Percentiles rank a stretch among this genome's conserved stretches.
Evolutionary conservation across 2,329 filamentous ascomycete genomes (phyloP).

Genomic region (Tetracladium maxilliforme): DNA sequence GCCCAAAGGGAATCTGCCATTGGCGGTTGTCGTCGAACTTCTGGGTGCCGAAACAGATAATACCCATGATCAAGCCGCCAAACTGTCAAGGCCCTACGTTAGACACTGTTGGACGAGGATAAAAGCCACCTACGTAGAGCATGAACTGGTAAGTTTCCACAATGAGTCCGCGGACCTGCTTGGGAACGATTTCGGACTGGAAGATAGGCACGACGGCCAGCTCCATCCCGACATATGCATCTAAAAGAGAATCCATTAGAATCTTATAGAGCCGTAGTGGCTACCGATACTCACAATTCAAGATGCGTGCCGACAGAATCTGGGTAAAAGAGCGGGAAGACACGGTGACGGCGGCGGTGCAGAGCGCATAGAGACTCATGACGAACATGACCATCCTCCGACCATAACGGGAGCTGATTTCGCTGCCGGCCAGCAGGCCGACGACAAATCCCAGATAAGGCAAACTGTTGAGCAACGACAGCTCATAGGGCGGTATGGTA

Average conservation of each 20-base stretch:
- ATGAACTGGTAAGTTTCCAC: constrained; percentile 3
- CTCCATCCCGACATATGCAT: constrained; percentile 4
- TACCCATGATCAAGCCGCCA: constrained; percentile 10
- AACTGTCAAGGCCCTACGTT: too few relatives aligned
- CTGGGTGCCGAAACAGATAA: constrained; percentile 5
- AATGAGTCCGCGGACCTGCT: constrained; percentile 2
- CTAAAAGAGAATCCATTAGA: too few relatives aligned
- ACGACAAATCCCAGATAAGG: constrained; percentile 18
- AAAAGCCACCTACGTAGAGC: too few relatives aligned
- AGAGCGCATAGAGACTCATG: constrained; percentile 4
- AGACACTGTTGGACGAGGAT: too few relatives aligned
- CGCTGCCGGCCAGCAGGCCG: constrained; percentile 10
- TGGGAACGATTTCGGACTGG: constrained; percentile 4
- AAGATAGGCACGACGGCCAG: constrained; percentile 3
- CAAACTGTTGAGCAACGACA: constrained; percentile 20
- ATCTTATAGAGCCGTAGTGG: too few relatives aligned
- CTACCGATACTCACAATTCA: constrained; percentile 2
- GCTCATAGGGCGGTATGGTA: constrained; percentile 14
- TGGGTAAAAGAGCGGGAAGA: constrained; percentile 1
- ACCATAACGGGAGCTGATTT: constrained; percentile 2
- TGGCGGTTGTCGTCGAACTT: not conserved
- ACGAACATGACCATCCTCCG: constrained; percentile 3
- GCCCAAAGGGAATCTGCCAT: constrained; percentile 8
- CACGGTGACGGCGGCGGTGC: constrained; percentile 3
- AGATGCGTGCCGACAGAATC: constrained; percentile 2